These are phyloP conservation scores for Mycena albidolilacea DNA, from an alignment of 768 basidiomycete species.

Conservation along the genomic window DNA sequence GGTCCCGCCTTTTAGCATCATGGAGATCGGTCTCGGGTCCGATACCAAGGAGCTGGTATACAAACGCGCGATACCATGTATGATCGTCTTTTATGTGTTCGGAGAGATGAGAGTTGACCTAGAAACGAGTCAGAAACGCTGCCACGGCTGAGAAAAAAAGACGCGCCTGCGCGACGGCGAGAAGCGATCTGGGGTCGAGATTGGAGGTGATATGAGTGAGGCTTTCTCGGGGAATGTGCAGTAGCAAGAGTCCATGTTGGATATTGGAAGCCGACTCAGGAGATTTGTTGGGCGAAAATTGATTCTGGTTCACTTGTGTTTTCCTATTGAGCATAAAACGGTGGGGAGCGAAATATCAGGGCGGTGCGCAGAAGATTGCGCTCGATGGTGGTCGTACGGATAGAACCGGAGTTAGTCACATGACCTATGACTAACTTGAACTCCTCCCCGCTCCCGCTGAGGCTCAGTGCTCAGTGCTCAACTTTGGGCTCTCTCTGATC, in stretches of 20 bases:
- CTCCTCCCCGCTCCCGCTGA: too few relatives aligned
- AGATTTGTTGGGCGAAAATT: slow-evolving; percentile 50
- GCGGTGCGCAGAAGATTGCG: slow-evolving; percentile 43
- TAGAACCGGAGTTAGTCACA: not conserved
- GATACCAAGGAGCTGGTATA: slow-evolving; percentile 76
- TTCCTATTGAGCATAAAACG: slow-evolving; percentile 82
- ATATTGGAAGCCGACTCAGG: slow-evolving; percentile 46
- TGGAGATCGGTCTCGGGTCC: slow-evolving; percentile 73
- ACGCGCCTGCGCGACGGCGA: slow-evolving; percentile 69
- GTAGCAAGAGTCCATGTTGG: slow-evolving; percentile 70
- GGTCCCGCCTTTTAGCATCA: slow-evolving; percentile 51
- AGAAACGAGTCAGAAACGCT: not conserved
- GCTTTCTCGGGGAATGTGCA: slow-evolving; percentile 76
- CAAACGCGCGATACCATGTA: slow-evolving; percentile 85
- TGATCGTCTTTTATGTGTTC: slow-evolving; percentile 81
- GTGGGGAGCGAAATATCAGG: slow-evolving; percentile 36
- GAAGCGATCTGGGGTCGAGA: slow-evolving; percentile 75
- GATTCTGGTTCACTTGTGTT: slow-evolving; percentile 57
- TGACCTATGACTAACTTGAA: too few relatives aligned
- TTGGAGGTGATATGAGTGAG: slow-evolving; percentile 84
- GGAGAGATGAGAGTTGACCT: slow-evolving; percentile 63
- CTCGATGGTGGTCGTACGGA: slow-evolving; percentile 31
- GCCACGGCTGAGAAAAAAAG: slow-evolving; percentile 52
- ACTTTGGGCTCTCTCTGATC: too few relatives aligned
- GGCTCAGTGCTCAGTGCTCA: too few relatives aligned